These are phyloP conservation scores for Pilasporangium apinafurcum DNA, from an alignment of 352 stramenopile species.

Conservation along the genomic window DNA sequence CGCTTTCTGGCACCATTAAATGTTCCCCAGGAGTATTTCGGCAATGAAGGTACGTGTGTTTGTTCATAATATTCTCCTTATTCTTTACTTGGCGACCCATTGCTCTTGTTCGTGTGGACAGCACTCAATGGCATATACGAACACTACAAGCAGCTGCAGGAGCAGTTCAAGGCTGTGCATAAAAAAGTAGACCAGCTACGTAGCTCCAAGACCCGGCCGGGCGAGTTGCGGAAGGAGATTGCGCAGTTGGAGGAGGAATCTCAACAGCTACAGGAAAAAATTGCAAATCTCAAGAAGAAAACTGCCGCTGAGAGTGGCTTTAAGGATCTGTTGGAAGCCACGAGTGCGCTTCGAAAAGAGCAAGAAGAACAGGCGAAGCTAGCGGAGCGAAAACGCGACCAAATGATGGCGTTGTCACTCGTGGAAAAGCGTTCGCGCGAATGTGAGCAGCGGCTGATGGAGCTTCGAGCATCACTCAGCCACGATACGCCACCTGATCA, in stretches of 20 bases:
- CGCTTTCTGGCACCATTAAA: slow-evolving; percentile 90
- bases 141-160: slow-evolving; percentile 91
- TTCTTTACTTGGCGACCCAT: background rate
- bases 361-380: slow-evolving; percentile 94
- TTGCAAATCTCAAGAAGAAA: slow-evolving; percentile 85
- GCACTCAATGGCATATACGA: slow-evolving; percentile 78
- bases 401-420: slow-evolving; percentile 80
- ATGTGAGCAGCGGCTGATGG: slow-evolving; percentile 57
- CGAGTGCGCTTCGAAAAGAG: slow-evolving; percentile 87
- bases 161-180: slow-evolving; percentile 89
- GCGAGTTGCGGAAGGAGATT: slow-evolving; percentile 88
- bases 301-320: slow-evolving; percentile 79
- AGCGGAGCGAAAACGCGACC: slow-evolving; percentile 82
- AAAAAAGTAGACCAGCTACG: slow-evolving; percentile 86
- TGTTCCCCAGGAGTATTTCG: slow-evolving; percentile 91
- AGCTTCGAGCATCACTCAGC: slow-evolving; percentile 64
- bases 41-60: slow-evolving; percentile 62
- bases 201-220: slow-evolving; percentile 65
- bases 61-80: background rate
- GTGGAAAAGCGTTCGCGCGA: slow-evolving; percentile 79
- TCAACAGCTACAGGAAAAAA: slow-evolving; percentile 88
- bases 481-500: slow-evolving; percentile 80
- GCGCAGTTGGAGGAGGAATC: slow-evolving; percentile 89
- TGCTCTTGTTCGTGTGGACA: slow-evolving; percentile 2
- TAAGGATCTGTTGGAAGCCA: slow-evolving; percentile 87